These are phyloP conservation scores for Zymoseptoria passerinii DNA, from an alignment of 2,329 filamentous ascomycete genomes.

Conservation along the genomic window DNA sequence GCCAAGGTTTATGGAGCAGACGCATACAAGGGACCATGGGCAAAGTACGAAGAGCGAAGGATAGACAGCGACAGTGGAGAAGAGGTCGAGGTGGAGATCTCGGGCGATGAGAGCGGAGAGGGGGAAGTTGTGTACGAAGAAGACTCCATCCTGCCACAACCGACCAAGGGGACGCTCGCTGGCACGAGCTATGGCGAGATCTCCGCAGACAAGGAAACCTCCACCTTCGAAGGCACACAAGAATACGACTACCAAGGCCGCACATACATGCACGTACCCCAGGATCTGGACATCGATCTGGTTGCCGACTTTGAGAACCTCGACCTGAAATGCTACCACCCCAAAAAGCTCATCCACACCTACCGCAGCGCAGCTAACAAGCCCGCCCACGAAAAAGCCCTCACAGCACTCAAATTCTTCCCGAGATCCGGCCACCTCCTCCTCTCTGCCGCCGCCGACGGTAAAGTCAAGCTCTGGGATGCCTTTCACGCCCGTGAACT, in stretches of 20 bases:
- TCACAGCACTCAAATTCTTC: slow-evolving; percentile 86
- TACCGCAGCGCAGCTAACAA: slow-evolving; percentile 59
- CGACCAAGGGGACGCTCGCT: slow-evolving; percentile 43
- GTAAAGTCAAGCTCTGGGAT: slow-evolving; percentile 89
- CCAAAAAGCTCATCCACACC: slow-evolving; percentile 85
- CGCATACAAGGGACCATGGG: slow-evolving; percentile 93
- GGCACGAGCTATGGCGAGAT: slow-evolving; percentile 45
- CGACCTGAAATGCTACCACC: slow-evolving; percentile 54
- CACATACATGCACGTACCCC: slow-evolving; percentile 96
- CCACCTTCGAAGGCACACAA: slow-evolving; percentile 73
- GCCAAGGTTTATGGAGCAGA: slow-evolving; percentile 77
- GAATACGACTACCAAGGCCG: slow-evolving; percentile 89
- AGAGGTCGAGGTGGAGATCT: slow-evolving; percentile 60
- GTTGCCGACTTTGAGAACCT: slow-evolving; percentile 67
- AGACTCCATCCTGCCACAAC: slow-evolving; percentile 54
- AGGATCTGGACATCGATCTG: slow-evolving; percentile 79
- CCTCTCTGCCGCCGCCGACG: slow-evolving; percentile 81
- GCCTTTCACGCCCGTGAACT: slow-evolving; percentile 84
- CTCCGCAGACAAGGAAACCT: slow-evolving; percentile 58
- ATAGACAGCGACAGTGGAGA: slow-evolving; percentile 62
- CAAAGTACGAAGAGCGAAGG: slow-evolving; percentile 67
- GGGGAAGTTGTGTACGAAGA: slow-evolving; percentile 72
- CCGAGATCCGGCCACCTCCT: slow-evolving; percentile 80
- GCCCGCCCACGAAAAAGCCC: slow-evolving; percentile 56
- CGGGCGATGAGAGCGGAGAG: slow-evolving; percentile 66